A percentile compares a stretch with the other conserved stretches of the same genome.
Conservation (phyloP, 2,329 filamentous ascomycete species). For the Orbilia javanica region DNA sequence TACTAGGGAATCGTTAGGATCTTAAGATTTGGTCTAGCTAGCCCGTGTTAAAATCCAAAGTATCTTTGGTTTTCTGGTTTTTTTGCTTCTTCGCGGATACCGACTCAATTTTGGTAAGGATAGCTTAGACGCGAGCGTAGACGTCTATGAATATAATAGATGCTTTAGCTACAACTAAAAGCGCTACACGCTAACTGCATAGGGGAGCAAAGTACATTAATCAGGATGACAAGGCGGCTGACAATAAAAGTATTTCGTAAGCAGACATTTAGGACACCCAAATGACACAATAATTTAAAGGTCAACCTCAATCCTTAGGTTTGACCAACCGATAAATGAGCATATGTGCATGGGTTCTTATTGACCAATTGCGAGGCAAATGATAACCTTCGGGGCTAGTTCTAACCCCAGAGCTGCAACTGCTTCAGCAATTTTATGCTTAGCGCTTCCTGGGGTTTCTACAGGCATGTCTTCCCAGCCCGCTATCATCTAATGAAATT, state of each 20-base stretch:
- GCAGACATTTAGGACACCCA: background rate
- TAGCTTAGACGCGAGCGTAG: background rate
- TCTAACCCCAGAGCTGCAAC: constrained; percentile 33
- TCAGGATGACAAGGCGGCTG: background rate
- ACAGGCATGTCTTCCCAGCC: constrained; percentile 73
- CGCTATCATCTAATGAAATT: constrained; percentile 68
- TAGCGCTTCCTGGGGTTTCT: constrained; percentile 69
- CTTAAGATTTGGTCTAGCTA: too few relatives aligned
- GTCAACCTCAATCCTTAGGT: too few relatives aligned
- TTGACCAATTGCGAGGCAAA: constrained; percentile 34
- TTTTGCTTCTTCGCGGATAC: too few relatives aligned
- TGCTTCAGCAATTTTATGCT: constrained; percentile 74
- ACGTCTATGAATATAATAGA: background rate
- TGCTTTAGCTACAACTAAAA: background rate
- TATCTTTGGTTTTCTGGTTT: too few relatives aligned
- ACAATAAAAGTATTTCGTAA: background rate
- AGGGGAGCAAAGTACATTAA: background rate
- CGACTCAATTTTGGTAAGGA: background rate
- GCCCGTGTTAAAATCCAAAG: too few relatives aligned
- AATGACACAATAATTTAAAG: background rate
- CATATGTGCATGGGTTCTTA: background rate
- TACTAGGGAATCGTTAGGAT: too few relatives aligned
- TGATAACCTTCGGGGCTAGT: constrained; percentile 19
- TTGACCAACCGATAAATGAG: background rate
- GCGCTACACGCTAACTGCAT: background rate